These are phyloP conservation scores for Cutaneotrichosporon daszewskae DNA, from an alignment of 1,284 basidiomycete species.

Conservation along the genomic window DNA sequence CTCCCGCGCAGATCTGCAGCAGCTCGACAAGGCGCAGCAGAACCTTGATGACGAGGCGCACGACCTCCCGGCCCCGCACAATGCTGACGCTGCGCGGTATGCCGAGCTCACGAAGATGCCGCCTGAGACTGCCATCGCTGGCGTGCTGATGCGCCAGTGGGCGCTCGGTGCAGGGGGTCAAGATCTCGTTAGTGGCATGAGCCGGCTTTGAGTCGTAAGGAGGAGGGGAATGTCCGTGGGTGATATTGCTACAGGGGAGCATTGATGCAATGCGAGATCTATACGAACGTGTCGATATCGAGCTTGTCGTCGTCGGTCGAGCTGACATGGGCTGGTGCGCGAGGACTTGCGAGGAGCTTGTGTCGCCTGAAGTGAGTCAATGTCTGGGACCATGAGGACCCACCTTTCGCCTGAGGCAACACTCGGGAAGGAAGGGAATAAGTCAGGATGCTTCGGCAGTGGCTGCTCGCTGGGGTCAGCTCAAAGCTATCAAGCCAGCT, in stretches of 20 bases:
- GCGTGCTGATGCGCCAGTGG: slow-evolving; percentile 64
- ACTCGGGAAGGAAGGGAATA: slow-evolving; percentile 94
- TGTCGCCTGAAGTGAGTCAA: too few species aligned
- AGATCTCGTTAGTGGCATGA: slow-evolving; percentile 35
- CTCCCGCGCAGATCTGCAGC: slow-evolving; percentile 57
- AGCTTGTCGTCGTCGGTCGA: slow-evolving; percentile 25
- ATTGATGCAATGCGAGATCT: too few species aligned
- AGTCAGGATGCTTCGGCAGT: slow-evolving; percentile 91
- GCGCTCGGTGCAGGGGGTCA: slow-evolving; percentile 49
- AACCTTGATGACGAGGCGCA: neutral
- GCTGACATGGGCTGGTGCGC: slow-evolving; percentile 33
- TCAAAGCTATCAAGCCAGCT: slow-evolving; percentile 32
- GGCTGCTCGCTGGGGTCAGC: slow-evolving; percentile 69
- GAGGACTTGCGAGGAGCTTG: slow-evolving; percentile 37
- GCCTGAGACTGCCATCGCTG: slow-evolving; percentile 63
- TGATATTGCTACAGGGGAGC: too few species aligned
- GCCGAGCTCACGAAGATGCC: slow-evolving; percentile 58
- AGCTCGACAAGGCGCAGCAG: slow-evolving; percentile 43
- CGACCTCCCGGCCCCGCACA: slow-evolving; percentile 29
- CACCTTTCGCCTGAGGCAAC: slow-evolving; percentile 85
- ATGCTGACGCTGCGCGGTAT: neutral
- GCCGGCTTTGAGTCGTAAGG: too few species aligned
- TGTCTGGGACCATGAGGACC: too few species aligned
- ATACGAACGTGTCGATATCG: slow-evolving; percentile 43
- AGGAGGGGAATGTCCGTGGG: too few species aligned